Evolutionary conservation across 805 yeast species (phyloP).

Genomic region (Debaryomyces maramus): DNA sequence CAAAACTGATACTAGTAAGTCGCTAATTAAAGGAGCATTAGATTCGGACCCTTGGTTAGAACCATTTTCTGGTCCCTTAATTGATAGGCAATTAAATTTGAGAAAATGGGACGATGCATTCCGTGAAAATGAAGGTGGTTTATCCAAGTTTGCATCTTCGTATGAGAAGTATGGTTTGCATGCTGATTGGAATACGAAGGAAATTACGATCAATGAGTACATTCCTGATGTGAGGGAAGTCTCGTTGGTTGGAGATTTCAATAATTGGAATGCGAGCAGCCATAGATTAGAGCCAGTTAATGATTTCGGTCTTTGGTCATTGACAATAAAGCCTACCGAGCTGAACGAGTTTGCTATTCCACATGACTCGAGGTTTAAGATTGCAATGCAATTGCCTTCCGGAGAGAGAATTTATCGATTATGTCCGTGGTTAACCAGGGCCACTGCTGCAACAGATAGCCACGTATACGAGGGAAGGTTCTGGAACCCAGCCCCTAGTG

Average conservation of each 20-base stretch:
- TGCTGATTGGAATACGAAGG: conserved; percentile 49
- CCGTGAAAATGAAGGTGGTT: conserved; percentile 53
- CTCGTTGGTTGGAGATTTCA: conserved; percentile 88
- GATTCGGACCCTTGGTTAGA: conserved; percentile 83
- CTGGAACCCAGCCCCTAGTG: conserved; percentile 72
- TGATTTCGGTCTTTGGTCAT: conserved; percentile 68
- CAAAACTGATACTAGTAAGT: no score
- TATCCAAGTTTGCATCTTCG: conserved; percentile 71
- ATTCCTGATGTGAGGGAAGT: conserved; percentile 84
- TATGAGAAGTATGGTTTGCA: conserved; percentile 79
- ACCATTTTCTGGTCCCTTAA: conserved; percentile 70
- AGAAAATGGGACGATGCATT: conserved; percentile 61
- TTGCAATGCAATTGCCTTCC: conserved; percentile 60
- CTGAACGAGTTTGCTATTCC: conserved; percentile 63
- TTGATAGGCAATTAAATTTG: conserved; percentile 65
- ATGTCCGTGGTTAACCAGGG: conserved; percentile 88
- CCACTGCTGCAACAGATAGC: conserved; percentile 64
- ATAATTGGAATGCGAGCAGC: conserved; percentile 66
- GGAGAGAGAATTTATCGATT: conserved; percentile 77
- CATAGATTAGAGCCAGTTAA: conserved; percentile 57
- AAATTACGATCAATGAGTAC: conserved; percentile 74
- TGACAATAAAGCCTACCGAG: conserved; percentile 55
- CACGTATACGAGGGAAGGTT: conserved; percentile 79
- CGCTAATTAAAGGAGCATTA: conserved; percentile 57
- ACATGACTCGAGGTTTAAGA: conserved; percentile 78